Evolutionary conservation across 345 rosid genomes (phyloP), one percentile per base, ranked within the genome.

Genomic region (Diplotaxis tenuifolia): DNA sequence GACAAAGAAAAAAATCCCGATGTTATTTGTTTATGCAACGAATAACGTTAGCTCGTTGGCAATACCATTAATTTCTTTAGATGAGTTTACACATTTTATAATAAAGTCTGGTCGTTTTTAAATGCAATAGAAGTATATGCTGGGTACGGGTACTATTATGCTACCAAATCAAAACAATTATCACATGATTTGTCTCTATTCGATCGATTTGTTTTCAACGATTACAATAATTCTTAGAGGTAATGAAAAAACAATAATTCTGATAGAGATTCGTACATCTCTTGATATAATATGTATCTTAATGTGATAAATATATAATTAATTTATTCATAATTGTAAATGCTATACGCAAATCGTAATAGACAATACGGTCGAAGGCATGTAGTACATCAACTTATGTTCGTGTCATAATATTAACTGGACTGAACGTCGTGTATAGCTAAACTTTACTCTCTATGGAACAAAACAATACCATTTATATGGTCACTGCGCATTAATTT

Each of bases 171-270:
- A 45, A 63, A 76, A 55, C 71, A 76, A 31, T 62, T 28, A 76
- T 56, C 70, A 70, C 25, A 76, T 76, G 67, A 47, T 76, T 76
- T 76, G 79, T 76, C 75, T 63, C 66, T 64, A 70, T 45, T 70
- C 65, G 36, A 42, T 20, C 9, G 12, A 53, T 42, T 68, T 40
- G 5, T 62, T 61, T 20, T 68, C 38, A 69, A 42, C 34, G 2
- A 16, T 59, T 59, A 16, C 54, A 67, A 47, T 29, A 20, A 29
- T 23, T 42, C 28, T 42, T n/a, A n/a, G n/a, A n/a, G n/a, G n/a
- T n/a, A n/a, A n/a, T n/a, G n/a, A n/a, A n/a, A n/a, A n/a, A n/a
- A 16, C 54, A 67, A 47, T 29, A 20, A 29, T 23, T 42, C 28
- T 42, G 21, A 38, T 68, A 10, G 12, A 40, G 23, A 19, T 52